Conservation (phyloP, 2,329 filamentous ascomycete species). For the Diaporthe sp. region DNA sequence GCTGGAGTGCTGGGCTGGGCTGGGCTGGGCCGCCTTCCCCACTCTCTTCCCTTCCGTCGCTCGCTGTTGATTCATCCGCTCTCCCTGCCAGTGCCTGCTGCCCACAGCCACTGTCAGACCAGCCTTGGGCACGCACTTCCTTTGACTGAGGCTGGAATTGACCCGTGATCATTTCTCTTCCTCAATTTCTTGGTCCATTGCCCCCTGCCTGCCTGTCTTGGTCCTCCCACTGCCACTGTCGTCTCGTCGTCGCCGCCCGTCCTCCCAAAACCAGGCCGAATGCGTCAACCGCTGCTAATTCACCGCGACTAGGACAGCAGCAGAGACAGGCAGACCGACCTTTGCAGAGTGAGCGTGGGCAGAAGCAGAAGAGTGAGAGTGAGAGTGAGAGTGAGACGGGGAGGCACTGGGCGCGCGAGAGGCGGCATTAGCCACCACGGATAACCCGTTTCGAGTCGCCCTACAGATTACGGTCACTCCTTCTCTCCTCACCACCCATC, state of each 20-base stretch:
- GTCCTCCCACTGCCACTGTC: not conserved
- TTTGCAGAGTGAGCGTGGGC: not conserved
- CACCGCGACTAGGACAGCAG: not conserved
- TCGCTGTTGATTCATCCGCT: slow-evolving; percentile 11
- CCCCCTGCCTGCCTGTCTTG: not conserved
- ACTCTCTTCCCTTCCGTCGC: not conserved
- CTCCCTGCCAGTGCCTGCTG: slow-evolving; percentile 8
- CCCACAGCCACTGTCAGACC: slow-evolving; percentile 14
- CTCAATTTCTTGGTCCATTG: not conserved
- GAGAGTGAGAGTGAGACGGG: slow-evolving; percentile 7
- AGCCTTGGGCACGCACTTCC: slow-evolving; percentile 18
- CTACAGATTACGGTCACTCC: slow-evolving; percentile 26
- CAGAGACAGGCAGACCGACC: not conserved
- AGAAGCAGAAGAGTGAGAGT: too few relatives aligned
- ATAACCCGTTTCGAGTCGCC: slow-evolving; percentile 26
- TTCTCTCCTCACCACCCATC: slow-evolving; percentile 33
- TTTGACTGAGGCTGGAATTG: not conserved
- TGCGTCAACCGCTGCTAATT: slow-evolving; percentile 17
- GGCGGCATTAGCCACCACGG: slow-evolving; percentile 27
- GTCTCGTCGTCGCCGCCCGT: not conserved
- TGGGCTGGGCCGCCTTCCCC: slow-evolving; percentile 23
- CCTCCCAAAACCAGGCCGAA: slow-evolving; percentile 20
- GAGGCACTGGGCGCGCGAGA: slow-evolving; percentile 2
- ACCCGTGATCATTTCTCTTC: slow-evolving; percentile 13
- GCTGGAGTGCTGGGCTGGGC: slow-evolving; percentile 3